Evolutionary conservation across 768 basidiomycete species (phyloP).

Genomic region (Mycena kentingensis): DNA sequence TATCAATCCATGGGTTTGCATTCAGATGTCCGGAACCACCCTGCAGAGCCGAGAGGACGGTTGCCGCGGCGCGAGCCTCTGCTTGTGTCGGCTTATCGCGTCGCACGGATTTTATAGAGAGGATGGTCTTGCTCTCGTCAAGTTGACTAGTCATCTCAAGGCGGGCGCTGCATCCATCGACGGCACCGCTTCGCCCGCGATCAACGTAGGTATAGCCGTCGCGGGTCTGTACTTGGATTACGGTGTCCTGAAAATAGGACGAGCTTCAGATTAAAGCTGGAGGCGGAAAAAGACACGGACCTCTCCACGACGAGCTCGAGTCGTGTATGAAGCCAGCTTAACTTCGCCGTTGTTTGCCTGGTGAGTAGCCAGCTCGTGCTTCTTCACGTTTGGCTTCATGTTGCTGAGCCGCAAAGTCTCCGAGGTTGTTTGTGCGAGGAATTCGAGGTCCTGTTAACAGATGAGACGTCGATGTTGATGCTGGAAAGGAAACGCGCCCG

Average conservation of each 20-base stretch:
- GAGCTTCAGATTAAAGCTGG: no score
- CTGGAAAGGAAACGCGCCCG: slow-evolving; percentile 34
- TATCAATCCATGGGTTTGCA: slow-evolving; percentile 50
- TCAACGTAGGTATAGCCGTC: slow-evolving; percentile 39
- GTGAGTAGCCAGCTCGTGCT: slow-evolving; percentile 43
- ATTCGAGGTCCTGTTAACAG: slow-evolving; percentile 35
- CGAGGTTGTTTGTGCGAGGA: slow-evolving; percentile 47
- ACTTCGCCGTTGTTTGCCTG: slow-evolving; percentile 28
- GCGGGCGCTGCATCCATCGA: slow-evolving; percentile 39
- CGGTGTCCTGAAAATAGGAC: slow-evolving; percentile 37
- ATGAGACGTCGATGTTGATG: slow-evolving; percentile 1
- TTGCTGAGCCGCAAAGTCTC: slow-evolving; percentile 49
- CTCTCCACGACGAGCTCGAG: slow-evolving; percentile 35
- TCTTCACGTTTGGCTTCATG: slow-evolving; percentile 45
- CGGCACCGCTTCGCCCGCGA: slow-evolving; percentile 44
- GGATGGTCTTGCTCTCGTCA: slow-evolving; percentile 37
- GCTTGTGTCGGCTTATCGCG: slow-evolving; percentile 60
- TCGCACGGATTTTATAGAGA: slow-evolving; percentile 51
- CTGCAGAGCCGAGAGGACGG: slow-evolving; percentile 47
- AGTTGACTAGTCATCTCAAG: slow-evolving; percentile 28
- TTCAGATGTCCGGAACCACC: slow-evolving; percentile 36
- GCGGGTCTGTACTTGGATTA: slow-evolving; percentile 28
- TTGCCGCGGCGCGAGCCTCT: slow-evolving; percentile 47
- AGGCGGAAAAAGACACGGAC: slow-evolving; percentile 30
- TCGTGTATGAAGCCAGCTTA: slow-evolving; percentile 43